A percentile compares a stretch with the other conserved stretches of the same genome.
These are phyloP conservation scores for Paracamarosporium sp. DNA, from an alignment of 2,329 filamentous ascomycete species.

Conservation along the genomic window DNA sequence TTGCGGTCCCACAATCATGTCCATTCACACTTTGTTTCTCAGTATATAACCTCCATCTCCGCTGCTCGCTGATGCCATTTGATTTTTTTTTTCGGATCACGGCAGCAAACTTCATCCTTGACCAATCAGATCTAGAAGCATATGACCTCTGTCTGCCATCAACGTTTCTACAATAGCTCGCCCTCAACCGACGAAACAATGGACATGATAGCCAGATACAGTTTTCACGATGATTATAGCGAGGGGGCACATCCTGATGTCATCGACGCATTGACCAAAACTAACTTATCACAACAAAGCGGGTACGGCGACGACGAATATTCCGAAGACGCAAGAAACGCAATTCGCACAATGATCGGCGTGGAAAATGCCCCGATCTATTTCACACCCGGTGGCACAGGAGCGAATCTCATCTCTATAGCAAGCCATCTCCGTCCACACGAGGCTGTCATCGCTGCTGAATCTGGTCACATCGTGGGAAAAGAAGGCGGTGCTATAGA, in stretches of 20 bases:
- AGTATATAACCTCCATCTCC: too few relatives aligned
- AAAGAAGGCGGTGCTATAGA: slow-evolving; percentile 6
- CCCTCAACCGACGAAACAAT: too few relatives aligned
- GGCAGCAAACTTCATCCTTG: too few relatives aligned
- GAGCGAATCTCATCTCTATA: slow-evolving; percentile 7
- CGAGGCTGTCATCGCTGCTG: slow-evolving; percentile 5
- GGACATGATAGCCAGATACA: too few relatives aligned
- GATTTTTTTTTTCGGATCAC: too few relatives aligned
- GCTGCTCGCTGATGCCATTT: too few relatives aligned
- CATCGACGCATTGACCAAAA: background rate
- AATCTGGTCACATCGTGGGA: slow-evolving; percentile 6
- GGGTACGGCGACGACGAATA: background rate
- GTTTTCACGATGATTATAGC: slow-evolving; percentile 9
- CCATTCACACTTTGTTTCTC: too few relatives aligned
- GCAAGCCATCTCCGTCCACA: slow-evolving; percentile 7
- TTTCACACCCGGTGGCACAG: slow-evolving; percentile 6
- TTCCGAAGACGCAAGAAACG: background rate
- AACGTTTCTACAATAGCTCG: too few relatives aligned
- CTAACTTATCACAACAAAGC: background rate
- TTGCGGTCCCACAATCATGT: too few relatives aligned
- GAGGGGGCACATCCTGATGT: slow-evolving; percentile 7
- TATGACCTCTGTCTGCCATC: too few relatives aligned
- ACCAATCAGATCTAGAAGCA: too few relatives aligned
- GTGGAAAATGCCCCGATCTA: background rate
- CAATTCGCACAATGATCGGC: background rate